Conservation (phyloP, 2,329 filamentous ascomycete genomes). For the Domatiomyces catenatus region DNA sequence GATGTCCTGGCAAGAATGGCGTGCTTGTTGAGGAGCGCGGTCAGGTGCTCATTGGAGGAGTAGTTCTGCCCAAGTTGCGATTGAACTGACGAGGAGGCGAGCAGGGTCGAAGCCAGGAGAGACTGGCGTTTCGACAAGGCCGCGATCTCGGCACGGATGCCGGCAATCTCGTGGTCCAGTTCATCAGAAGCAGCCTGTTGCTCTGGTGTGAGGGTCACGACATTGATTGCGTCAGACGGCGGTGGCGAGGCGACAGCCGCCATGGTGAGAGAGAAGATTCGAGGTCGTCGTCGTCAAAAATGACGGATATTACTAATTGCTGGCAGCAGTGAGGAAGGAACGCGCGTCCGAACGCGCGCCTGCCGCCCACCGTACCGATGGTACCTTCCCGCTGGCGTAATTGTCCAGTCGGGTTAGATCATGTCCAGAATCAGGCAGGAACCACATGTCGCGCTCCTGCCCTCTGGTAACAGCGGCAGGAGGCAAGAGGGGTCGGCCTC, state of each 20-base stretch:
- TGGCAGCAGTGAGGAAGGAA: neutral
- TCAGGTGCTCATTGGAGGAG: constrained; percentile 18
- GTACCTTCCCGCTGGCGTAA: too few relatives aligned
- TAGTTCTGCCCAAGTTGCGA: constrained; percentile 16
- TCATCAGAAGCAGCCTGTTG: constrained; percentile 3
- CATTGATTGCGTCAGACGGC: neutral
- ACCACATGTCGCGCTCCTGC: too few relatives aligned
- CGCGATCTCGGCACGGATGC: constrained; percentile 27
- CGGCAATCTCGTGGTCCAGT: constrained; percentile 27
- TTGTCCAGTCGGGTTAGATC: too few relatives aligned
- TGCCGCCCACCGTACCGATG: neutral
- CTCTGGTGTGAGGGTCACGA: neutral
- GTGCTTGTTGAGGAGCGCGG: constrained; percentile 19
- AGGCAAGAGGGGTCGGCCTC: neutral
- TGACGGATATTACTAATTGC: too few relatives aligned
- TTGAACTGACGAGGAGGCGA: constrained; percentile 26
- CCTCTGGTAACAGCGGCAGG: too few relatives aligned
- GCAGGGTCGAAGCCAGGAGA: constrained; percentile 27
- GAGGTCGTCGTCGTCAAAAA: too few relatives aligned
- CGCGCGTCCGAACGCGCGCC: neutral
- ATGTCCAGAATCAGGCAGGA: too few relatives aligned
- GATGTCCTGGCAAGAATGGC: constrained; percentile 24
- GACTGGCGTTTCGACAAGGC: constrained; percentile 25
- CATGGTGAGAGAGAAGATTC: neutral
- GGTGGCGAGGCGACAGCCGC: neutral